Evolutionary conservation across 2,329 filamentous ascomycete species (phyloP).

Genomic region (Pseudonectria buxi): DNA sequence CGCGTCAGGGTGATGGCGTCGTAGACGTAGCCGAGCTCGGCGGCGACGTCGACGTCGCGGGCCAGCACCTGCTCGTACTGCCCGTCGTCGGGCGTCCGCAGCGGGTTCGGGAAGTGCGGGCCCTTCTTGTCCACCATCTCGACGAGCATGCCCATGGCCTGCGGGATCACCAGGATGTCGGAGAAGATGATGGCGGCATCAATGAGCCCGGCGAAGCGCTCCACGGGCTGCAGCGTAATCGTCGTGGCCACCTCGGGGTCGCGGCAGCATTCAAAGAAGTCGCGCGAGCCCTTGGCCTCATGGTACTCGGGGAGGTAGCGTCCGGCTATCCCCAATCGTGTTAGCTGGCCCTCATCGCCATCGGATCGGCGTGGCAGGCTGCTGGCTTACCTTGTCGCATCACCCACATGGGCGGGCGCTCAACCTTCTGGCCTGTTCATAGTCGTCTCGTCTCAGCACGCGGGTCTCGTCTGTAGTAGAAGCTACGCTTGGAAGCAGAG

Average conservation of each 20-base stretch:
- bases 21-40: constrained; percentile 90
- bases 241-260: constrained; percentile 87
- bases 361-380: constrained; percentile 2
- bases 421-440: constrained; percentile 70
- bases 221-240: constrained; percentile 88
- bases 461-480: constrained; percentile 3
- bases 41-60: constrained; percentile 73
- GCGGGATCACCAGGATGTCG: constrained; percentile 94
- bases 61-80: constrained; percentile 76
- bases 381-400: constrained; percentile 82
- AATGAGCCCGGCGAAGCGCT: constrained; percentile 82
- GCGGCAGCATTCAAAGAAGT: constrained; percentile 98
- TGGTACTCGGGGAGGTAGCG: constrained; percentile 98
- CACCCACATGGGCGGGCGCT: constrained; percentile 94
- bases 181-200: constrained; percentile 99
- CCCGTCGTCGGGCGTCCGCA: constrained; percentile 69
- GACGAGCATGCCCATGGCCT: constrained; percentile 97
- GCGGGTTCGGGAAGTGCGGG: constrained; percentile 83
- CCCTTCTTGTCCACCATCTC: constrained; percentile 98
- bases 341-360: constrained; percentile 1
- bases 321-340: constrained; percentile 54
- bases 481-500: not conserved
- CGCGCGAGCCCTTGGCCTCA: constrained; percentile 78
- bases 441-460: constrained; percentile 13
- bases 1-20: constrained; percentile 88